Evolutionary conservation across 228 moss, liverwort and hornwort genomes (phyloP).

Genomic region (Sphagnum fallax): DNA sequence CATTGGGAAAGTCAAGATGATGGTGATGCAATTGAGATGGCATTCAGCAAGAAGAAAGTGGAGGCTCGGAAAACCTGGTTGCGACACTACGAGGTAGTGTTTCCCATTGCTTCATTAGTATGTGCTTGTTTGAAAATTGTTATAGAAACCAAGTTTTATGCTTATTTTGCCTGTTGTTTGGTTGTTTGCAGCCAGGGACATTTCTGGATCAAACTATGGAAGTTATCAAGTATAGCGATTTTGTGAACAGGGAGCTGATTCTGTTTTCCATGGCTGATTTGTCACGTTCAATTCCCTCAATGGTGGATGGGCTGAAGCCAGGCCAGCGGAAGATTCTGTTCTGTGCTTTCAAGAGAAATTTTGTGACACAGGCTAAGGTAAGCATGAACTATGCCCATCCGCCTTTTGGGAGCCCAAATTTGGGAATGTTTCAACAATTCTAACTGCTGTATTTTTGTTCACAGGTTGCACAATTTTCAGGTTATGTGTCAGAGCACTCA

Average conservation of each 20-base stretch:
- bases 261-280: slow-evolving; percentile 95
- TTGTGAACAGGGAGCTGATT: slow-evolving; percentile 95
- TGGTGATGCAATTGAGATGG: slow-evolving; percentile 99
- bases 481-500: slow-evolving; percentile 90
- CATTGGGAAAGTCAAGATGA: slow-evolving; percentile 69
- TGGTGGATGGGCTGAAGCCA: slow-evolving; percentile 94
- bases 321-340: slow-evolving; percentile 94
- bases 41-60: slow-evolving; percentile 96
- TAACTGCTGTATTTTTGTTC: not conserved
- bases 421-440: too few relatives aligned
- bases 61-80: slow-evolving; percentile 95
- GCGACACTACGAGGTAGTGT: slow-evolving; percentile 76
- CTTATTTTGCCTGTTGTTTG: not conserved
- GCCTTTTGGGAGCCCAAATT: not conserved
- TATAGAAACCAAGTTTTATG: too few relatives aligned
- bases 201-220: slow-evolving; percentile 82
- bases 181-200: slow-evolving; percentile 66
- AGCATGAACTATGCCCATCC: not conserved
- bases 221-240: slow-evolving; percentile 81
- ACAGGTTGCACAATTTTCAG: slow-evolving; percentile 86
- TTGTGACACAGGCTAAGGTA: slow-evolving; percentile 85
- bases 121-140: too few relatives aligned
- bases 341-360: slow-evolving; percentile 87
- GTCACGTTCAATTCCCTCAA: slow-evolving; percentile 91
- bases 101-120: not conserved